phyloP scores from a whole-genome alignment of 352 stramenopile species.

The Pythium myriotylum region DNA sequence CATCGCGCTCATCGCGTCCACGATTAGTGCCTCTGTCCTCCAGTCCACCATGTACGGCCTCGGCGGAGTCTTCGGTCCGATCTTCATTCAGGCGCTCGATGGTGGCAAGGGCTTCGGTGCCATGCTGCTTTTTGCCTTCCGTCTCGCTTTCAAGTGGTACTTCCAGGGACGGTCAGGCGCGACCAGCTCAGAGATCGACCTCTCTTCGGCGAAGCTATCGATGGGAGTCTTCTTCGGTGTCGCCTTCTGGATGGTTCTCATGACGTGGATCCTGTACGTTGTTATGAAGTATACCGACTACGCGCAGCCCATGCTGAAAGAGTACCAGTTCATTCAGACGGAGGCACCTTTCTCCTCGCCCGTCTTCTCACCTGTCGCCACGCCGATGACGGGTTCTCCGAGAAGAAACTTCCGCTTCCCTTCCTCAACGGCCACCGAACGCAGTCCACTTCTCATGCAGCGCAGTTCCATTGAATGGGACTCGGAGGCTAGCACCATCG shows the following conservation, averaged over 20 bases:
- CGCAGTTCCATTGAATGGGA: conserved; percentile 23
- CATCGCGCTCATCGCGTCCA: conserved; percentile 62
- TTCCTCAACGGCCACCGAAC: conserved; percentile 28
- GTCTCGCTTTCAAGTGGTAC: conserved; percentile 61
- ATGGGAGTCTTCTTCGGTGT: conserved; percentile 75
- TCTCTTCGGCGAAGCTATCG: conserved; percentile 37
- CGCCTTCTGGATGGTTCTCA: conserved; percentile 49
- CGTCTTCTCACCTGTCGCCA: conserved; percentile 57
- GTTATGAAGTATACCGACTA: conserved; percentile 56
- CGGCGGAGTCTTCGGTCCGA: conserved; percentile 72
- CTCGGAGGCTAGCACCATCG: conserved; percentile 28
- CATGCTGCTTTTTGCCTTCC: conserved; percentile 68
- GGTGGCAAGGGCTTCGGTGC: conserved; percentile 78
- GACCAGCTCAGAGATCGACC: not conserved
- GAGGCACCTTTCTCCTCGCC: conserved; percentile 56
- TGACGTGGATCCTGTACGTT: conserved; percentile 61
- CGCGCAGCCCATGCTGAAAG: conserved; percentile 59
- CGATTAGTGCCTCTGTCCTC: conserved; percentile 67
- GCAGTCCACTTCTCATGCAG: conserved; percentile 44
- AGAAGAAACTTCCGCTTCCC: conserved; percentile 25
- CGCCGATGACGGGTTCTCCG: conserved; percentile 33
- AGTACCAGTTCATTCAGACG: conserved; percentile 71
- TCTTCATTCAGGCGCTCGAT: conserved; percentile 81
- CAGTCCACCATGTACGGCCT: conserved; percentile 76
- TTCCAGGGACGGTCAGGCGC: conserved; percentile 15